These are phyloP conservation scores for Alternaria alternata DNA, from an alignment of 2,329 filamentous ascomycete genomes.

Conservation along the genomic window DNA sequence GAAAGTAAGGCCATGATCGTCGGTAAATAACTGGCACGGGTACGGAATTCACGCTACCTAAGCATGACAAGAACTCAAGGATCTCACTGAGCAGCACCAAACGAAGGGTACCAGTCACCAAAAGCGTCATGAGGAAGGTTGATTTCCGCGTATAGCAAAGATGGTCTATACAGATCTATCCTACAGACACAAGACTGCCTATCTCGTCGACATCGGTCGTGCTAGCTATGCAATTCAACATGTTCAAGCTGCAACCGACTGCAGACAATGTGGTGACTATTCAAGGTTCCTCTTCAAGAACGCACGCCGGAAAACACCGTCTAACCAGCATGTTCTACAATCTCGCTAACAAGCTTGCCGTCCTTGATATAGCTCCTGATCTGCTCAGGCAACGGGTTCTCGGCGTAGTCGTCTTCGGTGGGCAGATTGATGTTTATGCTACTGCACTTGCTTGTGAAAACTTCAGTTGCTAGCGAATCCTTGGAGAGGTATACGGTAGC, in stretches of 20 bases:
- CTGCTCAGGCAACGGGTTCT: constrained; percentile 88
- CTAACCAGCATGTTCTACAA: constrained; percentile 90
- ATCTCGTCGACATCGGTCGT: neutral
- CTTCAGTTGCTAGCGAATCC: constrained; percentile 77
- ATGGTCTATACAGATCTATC: constrained; percentile 2
- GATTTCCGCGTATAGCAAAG: neutral
- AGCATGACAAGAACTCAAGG: neutral
- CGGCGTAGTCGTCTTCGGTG: constrained; percentile 80
- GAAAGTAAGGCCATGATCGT: no score
- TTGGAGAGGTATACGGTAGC: constrained; percentile 86
- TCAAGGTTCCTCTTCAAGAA: neutral
- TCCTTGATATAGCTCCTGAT: constrained; percentile 81
- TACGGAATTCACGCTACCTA: neutral
- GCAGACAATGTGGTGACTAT: neutral
- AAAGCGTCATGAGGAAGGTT: neutral
- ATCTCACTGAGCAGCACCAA: neutral
- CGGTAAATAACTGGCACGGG: no score
- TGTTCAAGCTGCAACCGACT: neutral
- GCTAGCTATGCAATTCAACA: neutral
- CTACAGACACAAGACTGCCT: neutral
- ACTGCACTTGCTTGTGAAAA: constrained; percentile 89
- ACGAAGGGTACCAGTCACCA: neutral
- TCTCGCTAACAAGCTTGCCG: constrained; percentile 85
- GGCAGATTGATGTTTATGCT: constrained; percentile 87
- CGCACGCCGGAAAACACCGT: neutral